phyloP scores from a whole-genome alignment of 1,284 basidiomycete genomes.

The Ceratobasidium sp. region DNA sequence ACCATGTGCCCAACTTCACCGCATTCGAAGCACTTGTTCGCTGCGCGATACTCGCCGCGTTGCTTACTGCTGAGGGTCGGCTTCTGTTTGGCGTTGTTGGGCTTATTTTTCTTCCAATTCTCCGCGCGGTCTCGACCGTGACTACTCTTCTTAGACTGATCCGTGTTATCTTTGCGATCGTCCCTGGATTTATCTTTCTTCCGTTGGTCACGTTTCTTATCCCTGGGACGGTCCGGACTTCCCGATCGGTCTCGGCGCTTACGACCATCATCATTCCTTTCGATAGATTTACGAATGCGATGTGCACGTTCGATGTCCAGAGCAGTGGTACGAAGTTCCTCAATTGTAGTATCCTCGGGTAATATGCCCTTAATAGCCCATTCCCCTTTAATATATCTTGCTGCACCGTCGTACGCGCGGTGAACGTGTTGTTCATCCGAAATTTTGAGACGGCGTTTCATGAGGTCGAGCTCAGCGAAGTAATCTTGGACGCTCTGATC shows the following conservation, averaged over 20 bases:
- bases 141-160: no score
- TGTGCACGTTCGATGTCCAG: conserved; percentile 16
- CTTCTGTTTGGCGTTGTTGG: neutral
- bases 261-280: neutral
- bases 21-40: conserved; percentile 45
- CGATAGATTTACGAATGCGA: neutral
- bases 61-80: neutral
- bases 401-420: neutral
- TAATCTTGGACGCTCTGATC: conserved; percentile 52
- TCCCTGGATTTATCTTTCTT: neutral
- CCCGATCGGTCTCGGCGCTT: neutral
- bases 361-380: neutral
- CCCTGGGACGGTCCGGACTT: neutral
- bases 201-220: neutral
- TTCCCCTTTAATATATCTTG: neutral
- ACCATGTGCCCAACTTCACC: conserved; percentile 19
- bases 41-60: conserved; percentile 27
- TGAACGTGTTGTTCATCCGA: neutral
- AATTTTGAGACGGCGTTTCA: neutral
- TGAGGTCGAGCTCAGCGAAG: conserved; percentile 9
- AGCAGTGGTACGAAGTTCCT: neutral
- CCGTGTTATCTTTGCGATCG: no score
- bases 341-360: conserved; percentile 6
- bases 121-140: neutral
- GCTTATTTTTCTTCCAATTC: neutral